phyloP scores from a whole-genome alignment of 2,329 filamentous ascomycete genomes.

The Tolypocladium ophioglossoides region DNA sequence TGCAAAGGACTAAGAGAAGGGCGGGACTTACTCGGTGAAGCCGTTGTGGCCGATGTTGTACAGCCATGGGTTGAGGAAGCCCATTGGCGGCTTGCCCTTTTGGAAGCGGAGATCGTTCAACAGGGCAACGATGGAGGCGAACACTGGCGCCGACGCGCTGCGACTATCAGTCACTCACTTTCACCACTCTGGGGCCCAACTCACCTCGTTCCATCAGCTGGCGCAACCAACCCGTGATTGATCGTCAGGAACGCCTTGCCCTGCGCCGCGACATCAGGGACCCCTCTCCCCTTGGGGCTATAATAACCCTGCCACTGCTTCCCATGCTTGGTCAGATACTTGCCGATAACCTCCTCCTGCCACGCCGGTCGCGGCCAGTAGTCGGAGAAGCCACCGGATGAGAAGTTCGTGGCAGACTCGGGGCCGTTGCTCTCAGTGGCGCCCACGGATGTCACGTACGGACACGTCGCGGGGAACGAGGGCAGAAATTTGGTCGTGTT shows the following conservation, averaged over 20 bases:
- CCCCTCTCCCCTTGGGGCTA: conserved; percentile 40
- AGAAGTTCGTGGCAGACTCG: conserved; percentile 42
- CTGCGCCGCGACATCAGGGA: conserved; percentile 53
- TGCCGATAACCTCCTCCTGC: conserved; percentile 33
- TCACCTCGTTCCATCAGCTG: conserved; percentile 23
- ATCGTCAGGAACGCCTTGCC: conserved; percentile 21
- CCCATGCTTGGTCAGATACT: conserved; percentile 31
- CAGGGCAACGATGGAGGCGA: conserved; percentile 52
- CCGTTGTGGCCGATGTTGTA: conserved; percentile 27
- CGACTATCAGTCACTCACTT: neutral
- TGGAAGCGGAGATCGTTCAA: conserved; percentile 53
- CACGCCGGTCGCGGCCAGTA: conserved; percentile 32
- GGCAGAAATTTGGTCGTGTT: conserved; percentile 22
- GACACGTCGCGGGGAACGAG: conserved; percentile 31
- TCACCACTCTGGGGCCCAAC: neutral
- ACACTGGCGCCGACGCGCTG: conserved; percentile 49
- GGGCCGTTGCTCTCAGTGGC: conserved; percentile 41
- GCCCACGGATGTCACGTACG: conserved; percentile 53
- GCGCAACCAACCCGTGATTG: conserved; percentile 14
- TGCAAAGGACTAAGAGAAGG: neutral
- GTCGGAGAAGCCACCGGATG: conserved; percentile 40
- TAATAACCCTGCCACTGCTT: conserved; percentile 37
- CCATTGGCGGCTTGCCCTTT: conserved; percentile 39
- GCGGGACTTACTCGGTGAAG: conserved; percentile 23
- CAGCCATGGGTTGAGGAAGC: conserved; percentile 53